Evolutionary conservation across 805 yeast genomes (phyloP), one percentile per base, ranked within the genome.

Genomic region (Cyberlindnera petersonii): DNA sequence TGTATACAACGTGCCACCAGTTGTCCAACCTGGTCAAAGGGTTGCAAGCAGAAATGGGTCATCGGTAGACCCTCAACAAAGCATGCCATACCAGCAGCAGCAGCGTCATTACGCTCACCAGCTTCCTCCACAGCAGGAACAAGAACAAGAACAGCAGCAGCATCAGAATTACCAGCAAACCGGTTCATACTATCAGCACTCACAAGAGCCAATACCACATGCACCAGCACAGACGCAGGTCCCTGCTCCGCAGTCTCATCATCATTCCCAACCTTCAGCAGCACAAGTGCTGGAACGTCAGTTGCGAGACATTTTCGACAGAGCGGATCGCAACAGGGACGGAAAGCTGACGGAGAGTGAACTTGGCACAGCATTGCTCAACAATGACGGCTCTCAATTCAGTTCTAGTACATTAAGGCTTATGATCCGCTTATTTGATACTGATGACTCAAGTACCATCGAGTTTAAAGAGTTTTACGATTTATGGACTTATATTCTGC

Each of bases 401-500:
- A 74, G 75, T 47, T 68, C 74, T 14, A 70, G 75, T 19, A 80
- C 88, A 1, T 74, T 82, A 26, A 56, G 66, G 35, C 61, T 81
- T 24, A 79, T 82, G 82, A 74, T 81, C 44, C 70, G 73, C 52
- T 59, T 82, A 52, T 81, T 82, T 55, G 79, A 79, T 48, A 69
- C 71, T 33, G 69, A 71, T 44, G 60, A 63, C 14, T 65, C 65
- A 19, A 65, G 71, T 8, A 59, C 69, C 3, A 60, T 74, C 11
- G 68, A 71, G 32, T 77, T 76, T 46, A 75, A 70, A 34, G 88
- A 82, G 59, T 82, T 82, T 51, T 75, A 74, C 37, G 77, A 78
- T 43, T 62, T 82, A 39, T 79, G 86, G 86, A 77, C 79, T 52
- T 79, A 81, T 48, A 62, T 82, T 31, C 65, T 75, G 16, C 82